These are phyloP conservation scores for Syncephalastrum contaminatum DNA, from an alignment of 371 early-diverging fungal species.

Conservation along the genomic window DNA sequence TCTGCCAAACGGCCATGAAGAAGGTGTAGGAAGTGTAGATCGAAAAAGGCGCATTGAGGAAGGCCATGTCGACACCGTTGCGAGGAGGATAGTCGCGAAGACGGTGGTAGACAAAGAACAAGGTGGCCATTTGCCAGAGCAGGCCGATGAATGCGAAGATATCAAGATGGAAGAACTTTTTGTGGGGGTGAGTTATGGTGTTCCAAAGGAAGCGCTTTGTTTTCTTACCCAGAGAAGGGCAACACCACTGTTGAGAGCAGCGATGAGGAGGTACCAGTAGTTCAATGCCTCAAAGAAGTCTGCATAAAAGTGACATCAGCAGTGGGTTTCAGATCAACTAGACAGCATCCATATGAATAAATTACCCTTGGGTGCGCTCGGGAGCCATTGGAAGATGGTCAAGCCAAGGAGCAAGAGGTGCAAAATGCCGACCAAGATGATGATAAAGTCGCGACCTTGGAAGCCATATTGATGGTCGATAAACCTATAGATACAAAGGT, in stretches of 20 bases:
- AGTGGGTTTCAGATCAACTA: neutral
- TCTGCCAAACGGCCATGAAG: constrained; percentile 35
- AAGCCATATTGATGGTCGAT: constrained; percentile 32
- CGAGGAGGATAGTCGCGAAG: constrained; percentile 48
- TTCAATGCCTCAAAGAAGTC: constrained; percentile 43
- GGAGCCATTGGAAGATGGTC: constrained; percentile 49
- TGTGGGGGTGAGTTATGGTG: neutral
- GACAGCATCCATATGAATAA: no score
- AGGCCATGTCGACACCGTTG: constrained; percentile 29
- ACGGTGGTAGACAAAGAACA: constrained; percentile 42
- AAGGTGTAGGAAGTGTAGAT: constrained; percentile 39
- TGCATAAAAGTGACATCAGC: constrained; percentile 5
- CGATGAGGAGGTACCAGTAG: constrained; percentile 44
- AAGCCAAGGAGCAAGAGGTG: constrained; percentile 42
- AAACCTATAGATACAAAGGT: constrained; percentile 20
- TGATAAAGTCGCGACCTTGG: constrained; percentile 36
- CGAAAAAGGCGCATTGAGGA: constrained; percentile 50
- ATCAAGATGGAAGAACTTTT: constrained; percentile 32
- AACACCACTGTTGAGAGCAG: constrained; percentile 32
- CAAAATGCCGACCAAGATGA: constrained; percentile 30
- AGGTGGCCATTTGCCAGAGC: constrained; percentile 42
- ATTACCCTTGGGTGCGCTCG: constrained; percentile 48
- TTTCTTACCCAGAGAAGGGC: constrained; percentile 35
- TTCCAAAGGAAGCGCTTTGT: neutral
- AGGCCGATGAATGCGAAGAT: constrained; percentile 42